Conservation (phyloP, 192 early-diverging fungal genomes). For the Backusella circina region DNA sequence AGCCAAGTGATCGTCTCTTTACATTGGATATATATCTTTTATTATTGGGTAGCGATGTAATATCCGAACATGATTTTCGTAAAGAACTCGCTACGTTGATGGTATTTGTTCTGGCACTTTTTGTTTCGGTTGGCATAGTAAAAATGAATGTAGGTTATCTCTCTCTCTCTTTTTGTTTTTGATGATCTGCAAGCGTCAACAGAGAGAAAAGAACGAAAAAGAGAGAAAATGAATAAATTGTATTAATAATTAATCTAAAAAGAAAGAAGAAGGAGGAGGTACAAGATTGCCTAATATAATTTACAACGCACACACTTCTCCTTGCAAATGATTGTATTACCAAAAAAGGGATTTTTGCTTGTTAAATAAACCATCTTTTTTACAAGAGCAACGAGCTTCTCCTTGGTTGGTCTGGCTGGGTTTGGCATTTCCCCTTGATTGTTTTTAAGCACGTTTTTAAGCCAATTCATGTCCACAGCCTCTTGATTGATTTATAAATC, state of each 20-base stretch:
- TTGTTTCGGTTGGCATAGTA: background rate
- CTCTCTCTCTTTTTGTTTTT: background rate
- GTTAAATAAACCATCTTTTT: background rate
- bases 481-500: background rate
- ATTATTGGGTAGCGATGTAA: background rate
- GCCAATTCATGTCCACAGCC: background rate
- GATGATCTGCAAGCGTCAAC: background rate
- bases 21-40: background rate
- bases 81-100: background rate
- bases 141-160: background rate
- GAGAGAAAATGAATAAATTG: background rate
- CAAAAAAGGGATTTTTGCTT: background rate
- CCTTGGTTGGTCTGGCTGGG: background rate
- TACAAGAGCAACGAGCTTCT: background rate
- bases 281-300: background rate
- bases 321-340: background rate
- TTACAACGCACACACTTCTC: background rate
- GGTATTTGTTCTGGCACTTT: background rate
- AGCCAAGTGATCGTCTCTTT: slow-evolving; percentile 25
- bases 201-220: slow-evolving; percentile 3
- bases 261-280: background rate
- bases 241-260: background rate
- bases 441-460: background rate
- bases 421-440: background rate
- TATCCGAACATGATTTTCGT: slow-evolving; percentile 28